phyloP scores from a whole-genome alignment of 768 basidiomycete species.

The Hydnomerulius pinastri region DNA sequence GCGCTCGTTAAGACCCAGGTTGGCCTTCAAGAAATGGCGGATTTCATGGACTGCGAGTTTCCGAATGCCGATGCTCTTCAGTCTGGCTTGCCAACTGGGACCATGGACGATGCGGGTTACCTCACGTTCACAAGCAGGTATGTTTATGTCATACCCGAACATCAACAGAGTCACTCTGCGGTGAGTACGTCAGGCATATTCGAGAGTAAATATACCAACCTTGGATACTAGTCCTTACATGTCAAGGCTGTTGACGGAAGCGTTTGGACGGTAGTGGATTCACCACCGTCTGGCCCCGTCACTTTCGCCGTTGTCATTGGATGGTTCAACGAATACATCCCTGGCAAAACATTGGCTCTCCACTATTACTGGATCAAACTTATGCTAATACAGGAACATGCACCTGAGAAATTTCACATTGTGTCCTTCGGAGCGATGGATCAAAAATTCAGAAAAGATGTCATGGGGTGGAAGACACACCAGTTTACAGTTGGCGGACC shows the following conservation, averaged over 20 bases:
- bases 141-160: background rate
- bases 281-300: background rate
- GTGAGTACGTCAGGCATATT: background rate
- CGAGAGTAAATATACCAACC: background rate
- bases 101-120: background rate
- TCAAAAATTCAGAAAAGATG: background rate
- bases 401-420: background rate
- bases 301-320: background rate
- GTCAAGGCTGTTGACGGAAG: background rate
- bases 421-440: background rate
- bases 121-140: background rate
- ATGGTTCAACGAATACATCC: background rate
- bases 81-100: background rate
- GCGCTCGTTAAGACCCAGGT: background rate
- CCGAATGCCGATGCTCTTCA: background rate
- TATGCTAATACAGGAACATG: slow-evolving; percentile 1
- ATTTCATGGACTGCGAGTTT: background rate
- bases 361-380: background rate
- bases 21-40: background rate
- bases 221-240: background rate
- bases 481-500: background rate
- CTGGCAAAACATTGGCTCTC: background rate
- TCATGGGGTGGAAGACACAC: background rate
- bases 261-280: background rate
- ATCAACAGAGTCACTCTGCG: background rate